Percentiles rank a stretch among this genome's conserved stretches.
Conservation (phyloP, 164 flowering plant species). For the Stephania japonica region DNA sequence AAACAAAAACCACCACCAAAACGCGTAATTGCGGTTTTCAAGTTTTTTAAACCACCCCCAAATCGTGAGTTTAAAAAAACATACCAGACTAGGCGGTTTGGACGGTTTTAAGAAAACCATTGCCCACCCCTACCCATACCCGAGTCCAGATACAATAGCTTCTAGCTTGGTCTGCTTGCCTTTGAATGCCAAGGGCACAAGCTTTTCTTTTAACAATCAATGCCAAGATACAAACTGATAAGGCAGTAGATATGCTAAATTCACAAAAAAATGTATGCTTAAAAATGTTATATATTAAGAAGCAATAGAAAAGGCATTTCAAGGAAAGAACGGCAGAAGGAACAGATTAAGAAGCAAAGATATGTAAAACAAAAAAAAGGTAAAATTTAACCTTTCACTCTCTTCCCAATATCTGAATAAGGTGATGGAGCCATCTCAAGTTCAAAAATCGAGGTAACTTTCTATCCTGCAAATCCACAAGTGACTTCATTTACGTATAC, state of each 20-base stretch:
- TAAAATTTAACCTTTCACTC: constrained; percentile 36
- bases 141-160: too few species aligned
- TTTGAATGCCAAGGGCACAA: too few species aligned
- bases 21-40: too few species aligned
- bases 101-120: too few species aligned
- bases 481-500: background rate
- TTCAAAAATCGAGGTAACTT: background rate
- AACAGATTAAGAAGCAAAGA: background rate
- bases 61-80: too few species aligned
- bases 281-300: background rate
- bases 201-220: too few species aligned
- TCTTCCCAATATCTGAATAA: constrained; percentile 52
- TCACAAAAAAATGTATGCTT: background rate
- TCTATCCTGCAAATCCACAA: background rate
- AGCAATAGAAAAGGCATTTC: background rate
- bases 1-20: too few species aligned
- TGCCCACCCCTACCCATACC: too few species aligned
- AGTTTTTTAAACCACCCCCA: too few species aligned
- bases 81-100: too few species aligned
- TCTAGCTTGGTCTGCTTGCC: too few species aligned
- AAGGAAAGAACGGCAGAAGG: background rate
- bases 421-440: constrained; percentile 52
- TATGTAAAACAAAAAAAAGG: background rate
- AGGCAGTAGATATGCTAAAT: background rate
- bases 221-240: too few species aligned